These are phyloP conservation scores for Coemansia pectinata DNA, from an alignment of 192 early-diverging fungal species.

Conservation along the genomic window DNA sequence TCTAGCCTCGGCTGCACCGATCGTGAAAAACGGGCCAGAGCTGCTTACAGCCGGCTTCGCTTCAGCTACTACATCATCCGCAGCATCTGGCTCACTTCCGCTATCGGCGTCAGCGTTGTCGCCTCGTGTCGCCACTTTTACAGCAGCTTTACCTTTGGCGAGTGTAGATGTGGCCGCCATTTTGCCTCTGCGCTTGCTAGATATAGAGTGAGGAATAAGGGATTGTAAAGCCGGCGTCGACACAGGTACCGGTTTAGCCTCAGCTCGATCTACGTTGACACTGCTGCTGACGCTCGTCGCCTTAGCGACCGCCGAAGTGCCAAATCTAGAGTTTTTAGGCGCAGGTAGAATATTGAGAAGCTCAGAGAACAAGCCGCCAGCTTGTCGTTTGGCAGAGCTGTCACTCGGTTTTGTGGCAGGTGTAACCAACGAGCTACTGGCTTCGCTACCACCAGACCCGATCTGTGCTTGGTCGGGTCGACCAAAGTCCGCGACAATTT, in stretches of 20 bases:
- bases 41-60: not conserved
- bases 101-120: constrained; percentile 9
- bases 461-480: not conserved
- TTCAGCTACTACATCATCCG: not conserved
- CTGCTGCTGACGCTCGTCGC: not conserved
- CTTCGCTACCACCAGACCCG: not conserved
- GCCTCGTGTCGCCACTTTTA: not conserved
- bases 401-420: not conserved
- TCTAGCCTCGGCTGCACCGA: not conserved
- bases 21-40: constrained; percentile 32
- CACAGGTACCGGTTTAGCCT: not conserved
- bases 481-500: constrained; percentile 36
- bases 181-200: constrained; percentile 24
- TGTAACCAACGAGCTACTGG: not conserved
- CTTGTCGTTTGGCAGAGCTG: not conserved
- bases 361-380: constrained; percentile 35
- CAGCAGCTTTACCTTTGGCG: not conserved
- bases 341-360: constrained; percentile 44
- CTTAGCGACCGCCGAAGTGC: not conserved
- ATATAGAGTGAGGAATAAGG: constrained; percentile 42
- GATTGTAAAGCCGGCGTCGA: not conserved
- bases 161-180: not conserved
- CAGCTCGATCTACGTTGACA: not conserved
- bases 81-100: not conserved
- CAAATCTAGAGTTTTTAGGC: constrained; percentile 30